phyloP scores from a whole-genome alignment of 2,329 filamentous ascomycete species.

The Aspergillus candidus region DNA sequence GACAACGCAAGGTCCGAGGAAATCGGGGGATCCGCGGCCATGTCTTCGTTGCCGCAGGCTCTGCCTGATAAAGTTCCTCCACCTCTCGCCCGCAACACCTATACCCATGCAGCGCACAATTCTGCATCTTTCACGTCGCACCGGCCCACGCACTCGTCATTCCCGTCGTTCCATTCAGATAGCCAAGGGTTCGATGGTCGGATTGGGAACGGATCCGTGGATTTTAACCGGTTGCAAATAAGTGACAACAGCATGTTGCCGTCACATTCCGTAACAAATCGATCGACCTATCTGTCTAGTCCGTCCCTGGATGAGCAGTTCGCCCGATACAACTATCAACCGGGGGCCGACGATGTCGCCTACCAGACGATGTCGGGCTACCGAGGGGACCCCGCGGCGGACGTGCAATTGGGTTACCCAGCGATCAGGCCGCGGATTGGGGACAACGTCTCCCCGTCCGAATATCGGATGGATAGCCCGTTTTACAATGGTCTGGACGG shows the following conservation, averaged over 20 bases:
- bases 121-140: slow-evolving; percentile 29
- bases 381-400: slow-evolving; percentile 22
- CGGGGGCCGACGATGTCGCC: slow-evolving; percentile 20
- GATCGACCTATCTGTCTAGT: slow-evolving; percentile 26
- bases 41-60: slow-evolving; percentile 25
- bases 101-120: slow-evolving; percentile 31
- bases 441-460: slow-evolving; percentile 42
- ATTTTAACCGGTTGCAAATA: slow-evolving; percentile 33
- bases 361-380: slow-evolving; percentile 25
- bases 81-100: slow-evolving; percentile 19
- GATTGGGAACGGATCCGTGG: slow-evolving; percentile 22
- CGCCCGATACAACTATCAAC: slow-evolving; percentile 40
- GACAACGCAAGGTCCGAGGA: slow-evolving; percentile 28
- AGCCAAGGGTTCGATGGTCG: slow-evolving; percentile 29
- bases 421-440: slow-evolving; percentile 37
- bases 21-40: slow-evolving; percentile 22
- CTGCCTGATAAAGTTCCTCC: slow-evolving; percentile 25
- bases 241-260: slow-evolving; percentile 28
- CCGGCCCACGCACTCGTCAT: slow-evolving; percentile 32
- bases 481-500: slow-evolving; percentile 44
- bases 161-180: slow-evolving; percentile 37
- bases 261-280: slow-evolving; percentile 23
- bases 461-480: slow-evolving; percentile 41
- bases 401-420: slow-evolving; percentile 31
- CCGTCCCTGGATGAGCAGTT: slow-evolving; percentile 43